Evolutionary conservation across 495 filamentous ascomycete genomes (phyloP).

Genomic region (Bathelium albidoporum): DNA sequence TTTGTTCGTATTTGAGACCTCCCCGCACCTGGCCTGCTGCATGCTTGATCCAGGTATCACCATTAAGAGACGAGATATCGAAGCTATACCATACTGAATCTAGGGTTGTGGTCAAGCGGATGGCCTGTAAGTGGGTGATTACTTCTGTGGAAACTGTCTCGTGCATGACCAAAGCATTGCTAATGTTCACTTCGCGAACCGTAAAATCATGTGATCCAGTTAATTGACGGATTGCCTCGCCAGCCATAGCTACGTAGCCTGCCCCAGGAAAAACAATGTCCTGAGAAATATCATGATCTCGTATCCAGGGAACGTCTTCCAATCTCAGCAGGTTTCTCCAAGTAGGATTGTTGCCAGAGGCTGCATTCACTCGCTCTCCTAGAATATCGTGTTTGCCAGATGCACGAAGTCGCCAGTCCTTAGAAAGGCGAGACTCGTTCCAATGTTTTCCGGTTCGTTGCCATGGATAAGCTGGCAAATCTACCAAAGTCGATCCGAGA

Average conservation of each 20-base stretch:
- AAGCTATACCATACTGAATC: neutral
- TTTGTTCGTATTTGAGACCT: neutral
- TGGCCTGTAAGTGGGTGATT: neutral
- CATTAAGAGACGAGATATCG: neutral
- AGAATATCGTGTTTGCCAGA: conserved; percentile 44
- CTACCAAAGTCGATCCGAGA: neutral
- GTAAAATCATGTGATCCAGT: neutral
- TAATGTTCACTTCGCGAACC: neutral
- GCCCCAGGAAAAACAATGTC: conserved; percentile 35
- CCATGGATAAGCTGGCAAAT: conserved; percentile 4
- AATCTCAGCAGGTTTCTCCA: conserved; percentile 21
- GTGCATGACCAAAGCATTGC: neutral
- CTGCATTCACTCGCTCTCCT: conserved; percentile 39
- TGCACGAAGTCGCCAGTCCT: conserved; percentile 37
- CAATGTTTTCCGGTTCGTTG: conserved; percentile 2
- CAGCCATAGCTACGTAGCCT: conserved; percentile 34
- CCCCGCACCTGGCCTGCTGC: neutral
- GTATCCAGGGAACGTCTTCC: conserved; percentile 36
- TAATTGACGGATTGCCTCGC: conserved; percentile 25
- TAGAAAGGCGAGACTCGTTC: conserved; percentile 30
- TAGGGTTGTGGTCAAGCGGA: neutral
- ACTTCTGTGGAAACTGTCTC: neutral
- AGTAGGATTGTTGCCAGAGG: conserved; percentile 37
- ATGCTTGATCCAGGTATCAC: conserved; percentile 5
- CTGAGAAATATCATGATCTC: conserved; percentile 33